Conservation (phyloP, 2,329 filamentous ascomycete species). For the Chaetomium sp. region DNA sequence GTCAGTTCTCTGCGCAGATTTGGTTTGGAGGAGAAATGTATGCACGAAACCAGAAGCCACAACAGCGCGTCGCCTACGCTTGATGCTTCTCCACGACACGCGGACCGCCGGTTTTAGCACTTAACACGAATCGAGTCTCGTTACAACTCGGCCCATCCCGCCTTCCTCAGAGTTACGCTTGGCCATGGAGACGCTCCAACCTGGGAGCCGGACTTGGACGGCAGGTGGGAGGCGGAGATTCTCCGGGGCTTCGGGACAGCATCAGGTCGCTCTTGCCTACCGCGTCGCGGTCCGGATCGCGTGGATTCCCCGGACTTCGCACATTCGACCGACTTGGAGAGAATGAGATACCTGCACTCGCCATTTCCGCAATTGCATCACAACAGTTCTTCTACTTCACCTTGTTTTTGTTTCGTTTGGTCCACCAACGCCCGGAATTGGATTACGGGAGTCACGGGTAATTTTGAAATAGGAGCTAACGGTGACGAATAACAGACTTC, state of each 20-base stretch:
- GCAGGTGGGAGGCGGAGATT: neutral
- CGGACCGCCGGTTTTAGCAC: conserved; percentile 5
- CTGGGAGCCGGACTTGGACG: neutral
- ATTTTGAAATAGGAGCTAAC: conserved; percentile 5
- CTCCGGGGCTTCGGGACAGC: neutral
- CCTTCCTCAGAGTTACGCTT: neutral
- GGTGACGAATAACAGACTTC: conserved; percentile 20
- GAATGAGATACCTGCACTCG: neutral
- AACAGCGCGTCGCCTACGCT: too few relatives aligned
- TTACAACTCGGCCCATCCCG: conserved; percentile 6
- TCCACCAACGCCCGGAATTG: neutral
- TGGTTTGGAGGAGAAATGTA: too few relatives aligned
- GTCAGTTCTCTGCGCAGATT: too few relatives aligned
- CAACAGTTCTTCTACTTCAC: too few relatives aligned
- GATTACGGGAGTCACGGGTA: too few relatives aligned
- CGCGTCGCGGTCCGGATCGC: neutral
- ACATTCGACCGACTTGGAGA: too few relatives aligned
- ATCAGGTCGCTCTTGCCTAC: neutral
- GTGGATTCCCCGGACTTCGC: too few relatives aligned
- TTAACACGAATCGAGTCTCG: conserved; percentile 3
- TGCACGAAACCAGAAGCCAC: too few relatives aligned
- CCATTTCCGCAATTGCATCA: neutral
- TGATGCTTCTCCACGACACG: conserved; percentile 3
- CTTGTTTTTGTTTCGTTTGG: neutral
- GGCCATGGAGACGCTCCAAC: neutral